phyloP scores from a whole-genome alignment of 108 stramenopile genomes.

The Schizochytrium sp. region DNA sequence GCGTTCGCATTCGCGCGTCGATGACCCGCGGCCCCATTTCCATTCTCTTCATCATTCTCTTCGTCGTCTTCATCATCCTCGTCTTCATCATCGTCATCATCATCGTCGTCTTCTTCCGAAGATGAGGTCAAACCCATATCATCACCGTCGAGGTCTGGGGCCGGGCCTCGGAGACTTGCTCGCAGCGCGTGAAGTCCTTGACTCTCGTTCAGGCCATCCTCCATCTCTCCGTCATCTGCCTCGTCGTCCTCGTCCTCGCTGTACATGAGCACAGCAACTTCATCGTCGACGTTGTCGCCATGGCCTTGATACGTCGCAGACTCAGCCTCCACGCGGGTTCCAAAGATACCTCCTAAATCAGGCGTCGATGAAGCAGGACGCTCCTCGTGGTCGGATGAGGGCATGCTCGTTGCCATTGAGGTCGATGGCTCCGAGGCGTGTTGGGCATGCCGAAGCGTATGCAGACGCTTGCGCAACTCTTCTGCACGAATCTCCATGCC shows the following conservation, averaged over 20 bases:
- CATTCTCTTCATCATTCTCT: conserved; percentile 16
- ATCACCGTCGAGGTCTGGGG: not conserved
- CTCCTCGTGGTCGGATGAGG: not conserved
- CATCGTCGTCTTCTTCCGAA: not conserved
- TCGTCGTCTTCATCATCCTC: conserved; percentile 1
- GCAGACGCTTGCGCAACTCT: not conserved
- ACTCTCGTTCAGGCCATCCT: not conserved
- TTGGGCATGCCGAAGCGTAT: not conserved
- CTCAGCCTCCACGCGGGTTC: no score
- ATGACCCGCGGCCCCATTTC: conserved; percentile 15
- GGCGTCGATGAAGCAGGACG: not conserved
- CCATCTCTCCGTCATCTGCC: not conserved
- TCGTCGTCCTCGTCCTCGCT: not conserved
- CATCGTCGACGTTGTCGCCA: not conserved
- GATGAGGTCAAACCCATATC: not conserved
- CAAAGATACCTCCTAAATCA: no score
- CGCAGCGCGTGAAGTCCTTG: no score
- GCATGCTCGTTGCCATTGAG: not conserved
- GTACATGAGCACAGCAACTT: not conserved
- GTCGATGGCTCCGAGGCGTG: not conserved
- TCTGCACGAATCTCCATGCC: not conserved
- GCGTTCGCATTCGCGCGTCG: not conserved
- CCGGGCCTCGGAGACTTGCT: no score
- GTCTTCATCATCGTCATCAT: not conserved
- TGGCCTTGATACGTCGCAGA: no score